phyloP scores from a whole-genome alignment of 2,329 filamentous ascomycete genomes.

The Blastomyces percursus region DNA sequence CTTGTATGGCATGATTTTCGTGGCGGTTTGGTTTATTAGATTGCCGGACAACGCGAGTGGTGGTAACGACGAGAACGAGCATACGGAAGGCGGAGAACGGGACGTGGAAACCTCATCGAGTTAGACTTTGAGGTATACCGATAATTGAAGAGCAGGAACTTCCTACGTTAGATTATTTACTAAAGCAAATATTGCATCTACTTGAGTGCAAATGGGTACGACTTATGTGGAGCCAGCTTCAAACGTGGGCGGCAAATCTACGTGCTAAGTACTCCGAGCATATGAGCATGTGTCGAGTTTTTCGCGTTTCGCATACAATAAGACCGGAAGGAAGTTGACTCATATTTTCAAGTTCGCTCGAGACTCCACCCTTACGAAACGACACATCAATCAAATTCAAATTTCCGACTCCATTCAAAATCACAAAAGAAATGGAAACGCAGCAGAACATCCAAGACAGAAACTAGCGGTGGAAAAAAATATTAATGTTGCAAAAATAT shows the following conservation, averaged over 20 bases:
- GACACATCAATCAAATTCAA: neutral
- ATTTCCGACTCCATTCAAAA: neutral
- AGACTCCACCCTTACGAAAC: neutral
- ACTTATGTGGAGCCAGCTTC: neutral
- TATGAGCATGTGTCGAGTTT: neutral
- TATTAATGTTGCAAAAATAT: neutral
- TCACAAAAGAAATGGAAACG: neutral
- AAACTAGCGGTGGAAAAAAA: neutral
- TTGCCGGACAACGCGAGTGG: slow-evolving; percentile 1
- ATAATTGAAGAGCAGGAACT: neutral
- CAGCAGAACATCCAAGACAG: neutral
- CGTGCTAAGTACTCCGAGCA: neutral
- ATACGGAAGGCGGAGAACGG: neutral
- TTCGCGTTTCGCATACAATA: neutral
- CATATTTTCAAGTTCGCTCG: neutral
- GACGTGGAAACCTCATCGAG: neutral
- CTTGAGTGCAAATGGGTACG: neutral
- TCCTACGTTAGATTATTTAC: neutral
- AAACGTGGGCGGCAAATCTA: neutral
- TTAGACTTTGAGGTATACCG: neutral
- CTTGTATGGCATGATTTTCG: slow-evolving; percentile 19
- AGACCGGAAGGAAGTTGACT: neutral
- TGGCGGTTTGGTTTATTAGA: slow-evolving; percentile 10
- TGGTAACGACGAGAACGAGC: neutral
- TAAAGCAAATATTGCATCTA: neutral